These are phyloP conservation scores for Silene conica DNA, from an alignment of 148 eudicot species.

Conservation along the genomic window DNA sequence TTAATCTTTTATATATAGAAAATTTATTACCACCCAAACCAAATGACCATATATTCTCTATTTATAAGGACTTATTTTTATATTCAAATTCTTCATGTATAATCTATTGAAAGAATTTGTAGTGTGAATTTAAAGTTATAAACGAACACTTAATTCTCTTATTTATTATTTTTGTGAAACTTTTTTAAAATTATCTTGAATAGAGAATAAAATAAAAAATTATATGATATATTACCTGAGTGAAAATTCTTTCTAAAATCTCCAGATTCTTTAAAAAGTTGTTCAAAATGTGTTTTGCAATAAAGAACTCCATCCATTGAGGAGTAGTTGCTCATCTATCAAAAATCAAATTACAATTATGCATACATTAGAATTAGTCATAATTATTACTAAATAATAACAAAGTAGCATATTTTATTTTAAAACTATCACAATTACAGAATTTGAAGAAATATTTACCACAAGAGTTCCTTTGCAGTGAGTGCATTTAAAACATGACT, in stretches of 20 bases:
- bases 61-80: no score
- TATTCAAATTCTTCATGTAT: no score
- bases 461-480: slow-evolving; percentile 97
- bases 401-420: not conserved
- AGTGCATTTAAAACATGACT: slow-evolving; percentile 86
- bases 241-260: slow-evolving; percentile 95
- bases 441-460: slow-evolving; percentile 30
- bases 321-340: slow-evolving; percentile 94
- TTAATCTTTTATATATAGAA: no score
- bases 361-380: not conserved
- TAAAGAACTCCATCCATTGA: slow-evolving; percentile 99
- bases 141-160: no score
- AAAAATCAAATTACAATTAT: not conserved
- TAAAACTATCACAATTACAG: not conserved
- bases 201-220: not conserved
- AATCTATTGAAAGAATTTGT: no score
- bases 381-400: not conserved
- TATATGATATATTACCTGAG: slow-evolving; percentile 27
- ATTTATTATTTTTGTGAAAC: no score
- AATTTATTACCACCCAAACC: no score
- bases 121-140: no score
- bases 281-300: slow-evolving; percentile 95
- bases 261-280: slow-evolving; percentile 91
- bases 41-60: no score
- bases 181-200: no score